Conservation (phyloP, 805 yeast species). For the Jamesozyma piceae region DNA sequence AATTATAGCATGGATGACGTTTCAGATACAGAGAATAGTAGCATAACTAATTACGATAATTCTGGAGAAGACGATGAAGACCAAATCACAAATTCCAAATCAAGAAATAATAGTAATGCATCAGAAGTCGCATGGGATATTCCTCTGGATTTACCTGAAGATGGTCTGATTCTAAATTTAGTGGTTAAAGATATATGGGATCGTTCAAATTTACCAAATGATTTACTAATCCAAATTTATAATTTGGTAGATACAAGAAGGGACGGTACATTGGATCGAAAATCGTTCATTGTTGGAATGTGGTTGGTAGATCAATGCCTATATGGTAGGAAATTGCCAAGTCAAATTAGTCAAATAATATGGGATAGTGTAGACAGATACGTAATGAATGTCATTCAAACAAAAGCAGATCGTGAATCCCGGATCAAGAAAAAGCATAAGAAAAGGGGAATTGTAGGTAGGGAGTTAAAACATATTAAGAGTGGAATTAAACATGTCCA, state of each 20-base stretch:
- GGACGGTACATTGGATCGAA: constrained; percentile 70
- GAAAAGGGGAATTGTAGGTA: constrained; percentile 13
- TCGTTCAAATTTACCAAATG: constrained; percentile 65
- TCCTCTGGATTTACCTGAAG: constrained; percentile 17
- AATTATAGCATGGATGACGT: neutral
- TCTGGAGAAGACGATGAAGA: neutral
- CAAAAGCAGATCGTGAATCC: constrained; percentile 7
- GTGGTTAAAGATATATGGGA: constrained; percentile 76
- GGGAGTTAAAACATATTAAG: constrained; percentile 22
- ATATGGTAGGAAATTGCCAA: constrained; percentile 86
- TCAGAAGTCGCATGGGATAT: neutral
- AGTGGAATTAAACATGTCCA: constrained; percentile 24
- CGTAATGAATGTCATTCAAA: constrained; percentile 9
- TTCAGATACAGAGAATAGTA: neutral
- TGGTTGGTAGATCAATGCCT: constrained; percentile 96
- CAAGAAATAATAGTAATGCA: neutral
- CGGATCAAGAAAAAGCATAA: constrained; percentile 16
- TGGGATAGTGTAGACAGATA: constrained; percentile 64
- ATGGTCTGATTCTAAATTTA: constrained; percentile 31
- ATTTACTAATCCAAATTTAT: constrained; percentile 56
- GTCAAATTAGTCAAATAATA: constrained; percentile 50
- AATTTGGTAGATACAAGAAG: constrained; percentile 54
- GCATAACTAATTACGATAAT: neutral
- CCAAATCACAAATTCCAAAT: neutral
- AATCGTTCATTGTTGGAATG: constrained; percentile 89